Base-by-base conservation (phyloP, 228 moss, liverwort and hornwort genomes). In the Sphagnum magellanicum region DNA sequence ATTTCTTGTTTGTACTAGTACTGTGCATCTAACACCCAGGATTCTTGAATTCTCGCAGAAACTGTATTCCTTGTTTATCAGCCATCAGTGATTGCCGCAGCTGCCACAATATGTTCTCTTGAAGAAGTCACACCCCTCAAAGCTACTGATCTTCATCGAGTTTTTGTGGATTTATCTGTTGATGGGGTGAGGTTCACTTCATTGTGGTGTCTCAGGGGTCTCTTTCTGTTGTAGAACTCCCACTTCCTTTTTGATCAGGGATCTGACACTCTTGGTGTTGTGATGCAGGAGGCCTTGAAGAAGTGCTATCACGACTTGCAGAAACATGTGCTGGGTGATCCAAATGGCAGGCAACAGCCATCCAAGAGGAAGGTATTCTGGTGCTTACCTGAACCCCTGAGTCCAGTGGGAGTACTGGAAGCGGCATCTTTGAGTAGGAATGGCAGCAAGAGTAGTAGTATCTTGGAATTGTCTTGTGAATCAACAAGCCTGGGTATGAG, bases 391-490 rank as follows among this genome's bases (percentile, higher is more conserved):
- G 68, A 72, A 16, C 85, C 85, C 17, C 85, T 76, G 74, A 86
- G 85, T 66, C 85, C 85, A 68, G 79, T 86, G 8, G 85, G 85
- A 63, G 85, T 86, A 73, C 77, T 86, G 65, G 85, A 86, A 67
- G 81, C 85, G 17, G 85, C 81, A 16, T 70, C 74, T 64, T 48
- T 81, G 8, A 55, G 55, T 55, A 32, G 32, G 32, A 32, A 32
- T 16, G 48, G 65, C 63, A 79, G 79, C 79, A 76, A 74, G 71
- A 79, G 76, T 79, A 74, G 81, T 74, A 79, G 77, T 66, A 76
- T 76, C 68, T 72, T 81, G 74, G 71, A 71, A 53, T 73, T 73
- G 71, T 86, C 85, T 68, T 75, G 75, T 17, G 81, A 86, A 72
- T 81, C 82, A 6, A 85, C 81, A 61, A 79, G 81, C 8, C 77